Base-by-base conservation (phyloP, 2,329 filamentous ascomycete species). In the Aschersonia sp. region DNA sequence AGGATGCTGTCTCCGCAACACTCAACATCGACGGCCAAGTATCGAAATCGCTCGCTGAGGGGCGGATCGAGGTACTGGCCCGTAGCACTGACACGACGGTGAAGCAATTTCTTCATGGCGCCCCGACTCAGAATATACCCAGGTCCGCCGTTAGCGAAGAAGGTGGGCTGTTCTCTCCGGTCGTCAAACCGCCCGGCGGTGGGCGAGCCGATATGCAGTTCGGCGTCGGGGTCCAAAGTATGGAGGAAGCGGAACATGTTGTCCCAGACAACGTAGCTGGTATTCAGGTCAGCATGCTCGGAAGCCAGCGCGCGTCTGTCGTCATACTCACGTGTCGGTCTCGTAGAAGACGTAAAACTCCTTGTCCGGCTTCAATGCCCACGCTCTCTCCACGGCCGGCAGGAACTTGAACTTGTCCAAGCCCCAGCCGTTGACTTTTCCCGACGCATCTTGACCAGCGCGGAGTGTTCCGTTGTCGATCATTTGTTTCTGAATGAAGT, bases 301-400 rank as follows among this genome's bases (percentile, higher is more conserved):
- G 12, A 3, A 38, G 35, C 7, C 2, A 12, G 12, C 2, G 12
- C 12, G 3, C 35, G 7, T 12, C 3, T 5, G 9, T n/a, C 40
- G 20, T 28, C 29, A n/a, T 9, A 50, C 51, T 53, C 66, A 72
- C 9, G 70, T 74, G 54, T 74, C 71, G 5, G 69, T 67, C 52
- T 74, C 71, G 41, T 71, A 66, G 54, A 73, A 71, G 43, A 74
- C 61, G 51, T 70, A 74, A 68, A 70, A 73, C 29, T 68, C 60
- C 20, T 67, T 65, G 4, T 63, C 54, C 5, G 64, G 64, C 7
- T 67, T 65, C 46, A 59, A 55, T 10, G 61, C 56, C 54, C 69
- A 70, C 1, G 69, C 65, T 40, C 64, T 56, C 45, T 71, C 66
- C 4, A 74, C 56, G 62, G 71, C 69, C 32, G 71, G 68, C 30